Base-by-base conservation (phyloP, 805 yeast species). In the Jamesozyma spencerorum region DNA sequence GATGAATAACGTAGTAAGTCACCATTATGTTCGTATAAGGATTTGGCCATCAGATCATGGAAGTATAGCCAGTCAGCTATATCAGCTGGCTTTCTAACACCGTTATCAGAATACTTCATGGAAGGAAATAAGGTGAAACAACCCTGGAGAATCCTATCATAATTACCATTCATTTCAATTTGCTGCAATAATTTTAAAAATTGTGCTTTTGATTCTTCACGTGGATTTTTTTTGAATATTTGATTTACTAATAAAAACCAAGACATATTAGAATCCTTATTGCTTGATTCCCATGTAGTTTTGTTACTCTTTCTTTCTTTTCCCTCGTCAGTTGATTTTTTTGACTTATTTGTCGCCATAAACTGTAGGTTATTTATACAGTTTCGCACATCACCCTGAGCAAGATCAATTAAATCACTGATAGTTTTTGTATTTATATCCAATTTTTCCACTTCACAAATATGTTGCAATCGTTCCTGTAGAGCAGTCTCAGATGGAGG, bases 291-390 rank as follows among this genome's bases (percentile, higher is more conserved):
- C 47, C 47, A 43, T 22, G 31, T 27, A 30, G 34, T 7, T 44
- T 44, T 30, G 15, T 36, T 32, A n/a, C n/a, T n/a, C 18, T 35
- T 8, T 43, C 46, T 24, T 13, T 11, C 19, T 5, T 36, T 45
- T 14, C 28, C 37, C n/a, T 36, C 20, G 17, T 1, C 52, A 10
- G 14, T 4, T 12, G 31, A 35, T 13, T 46, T 32, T 20, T 54
- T 53, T 8, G 30, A 28, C 14, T 28, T 13, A 5, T 37, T 33
- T n/a, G 33, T 35, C 13, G 61, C 47, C 42, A 57, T 41, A 54
- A 90, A 88, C 50, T 90, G 97, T 30, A 90, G 57, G 50, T 79
- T 74, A 54, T 90, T 90, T 31, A 90, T 68, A 59, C 95, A 82
- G 20, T 86, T 84, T 49, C 98, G 67, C 15, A 92, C 69, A 62